Conservation (phyloP, 768 basidiomycete species). For the Xerocomus brunneocitrinus region DNA sequence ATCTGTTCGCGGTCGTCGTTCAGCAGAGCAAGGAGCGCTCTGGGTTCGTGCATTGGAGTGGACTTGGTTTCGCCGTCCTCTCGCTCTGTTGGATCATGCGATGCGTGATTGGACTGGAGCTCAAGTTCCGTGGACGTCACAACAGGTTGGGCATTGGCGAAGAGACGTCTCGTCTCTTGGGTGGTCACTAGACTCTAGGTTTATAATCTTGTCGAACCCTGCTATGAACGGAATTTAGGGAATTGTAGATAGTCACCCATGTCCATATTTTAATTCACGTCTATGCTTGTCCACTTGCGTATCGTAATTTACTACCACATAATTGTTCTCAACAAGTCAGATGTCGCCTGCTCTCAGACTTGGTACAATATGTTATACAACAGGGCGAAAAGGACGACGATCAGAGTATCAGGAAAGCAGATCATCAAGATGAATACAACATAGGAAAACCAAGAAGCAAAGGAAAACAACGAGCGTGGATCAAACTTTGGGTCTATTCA, state of each 20-base stretch:
- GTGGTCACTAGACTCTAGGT: slow-evolving; percentile 16
- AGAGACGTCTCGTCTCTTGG: slow-evolving; percentile 32
- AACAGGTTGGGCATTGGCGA: slow-evolving; percentile 30
- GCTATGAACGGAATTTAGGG: not conserved
- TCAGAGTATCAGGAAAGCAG: slow-evolving; percentile 13
- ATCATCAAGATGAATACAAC: slow-evolving; percentile 6
- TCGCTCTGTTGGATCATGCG: slow-evolving; percentile 63
- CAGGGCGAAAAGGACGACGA: slow-evolving; percentile 2
- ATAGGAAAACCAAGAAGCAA: slow-evolving; percentile 6
- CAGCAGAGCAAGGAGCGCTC: slow-evolving; percentile 40
- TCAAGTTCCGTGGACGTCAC: slow-evolving; percentile 32
- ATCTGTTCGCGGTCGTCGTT: slow-evolving; percentile 60
- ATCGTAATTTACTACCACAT: slow-evolving; percentile 13
- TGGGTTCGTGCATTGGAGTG: slow-evolving; percentile 63
- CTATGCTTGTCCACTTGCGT: slow-evolving; percentile 4
- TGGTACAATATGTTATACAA: slow-evolving; percentile 18
- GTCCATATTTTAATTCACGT: slow-evolving; percentile 1
- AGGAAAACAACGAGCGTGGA: not conserved
- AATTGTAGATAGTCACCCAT: slow-evolving; percentile 5
- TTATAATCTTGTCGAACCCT: not conserved
- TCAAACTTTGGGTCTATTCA: slow-evolving; percentile 21
- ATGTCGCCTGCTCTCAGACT: slow-evolving; percentile 8
- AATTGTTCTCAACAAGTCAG: slow-evolving; percentile 8
- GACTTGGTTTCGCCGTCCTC: slow-evolving; percentile 58
- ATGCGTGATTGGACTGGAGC: slow-evolving; percentile 39